Conservation (phyloP, 1,284 basidiomycete genomes). For the Phlebopus sp. region DNA sequence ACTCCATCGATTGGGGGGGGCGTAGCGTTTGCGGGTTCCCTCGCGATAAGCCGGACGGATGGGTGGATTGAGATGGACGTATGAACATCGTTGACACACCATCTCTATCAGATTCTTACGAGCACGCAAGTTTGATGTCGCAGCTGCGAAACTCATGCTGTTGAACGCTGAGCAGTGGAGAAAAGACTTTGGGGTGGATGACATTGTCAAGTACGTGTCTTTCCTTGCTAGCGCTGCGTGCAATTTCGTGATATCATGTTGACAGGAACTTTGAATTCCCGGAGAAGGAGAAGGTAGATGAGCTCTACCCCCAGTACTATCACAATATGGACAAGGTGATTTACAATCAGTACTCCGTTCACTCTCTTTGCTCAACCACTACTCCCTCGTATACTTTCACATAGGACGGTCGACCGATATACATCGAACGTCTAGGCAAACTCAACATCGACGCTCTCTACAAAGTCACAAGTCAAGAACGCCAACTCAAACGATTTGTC, state of each 20-base stretch:
- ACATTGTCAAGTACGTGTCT: slow-evolving; percentile 70
- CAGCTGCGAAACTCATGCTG: slow-evolving; percentile 84
- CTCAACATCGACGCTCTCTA: slow-evolving; percentile 87
- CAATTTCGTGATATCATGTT: too few species aligned
- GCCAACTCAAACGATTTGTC: slow-evolving; percentile 88
- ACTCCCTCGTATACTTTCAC: slow-evolving; percentile 28
- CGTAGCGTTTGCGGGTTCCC: neutral
- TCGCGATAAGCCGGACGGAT: slow-evolving; percentile 2
- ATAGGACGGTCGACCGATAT: slow-evolving; percentile 92
- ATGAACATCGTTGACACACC: slow-evolving; percentile 1
- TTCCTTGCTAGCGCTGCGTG: neutral
- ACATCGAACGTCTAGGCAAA: slow-evolving; percentile 91
- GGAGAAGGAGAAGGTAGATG: slow-evolving; percentile 82
- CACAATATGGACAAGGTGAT: slow-evolving; percentile 92
- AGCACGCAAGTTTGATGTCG: slow-evolving; percentile 89
- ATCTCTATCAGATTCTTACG: slow-evolving; percentile 69
- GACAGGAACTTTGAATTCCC: slow-evolving; percentile 83
- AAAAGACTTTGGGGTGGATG: slow-evolving; percentile 85
- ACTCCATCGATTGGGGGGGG: neutral
- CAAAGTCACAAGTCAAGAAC: slow-evolving; percentile 79
- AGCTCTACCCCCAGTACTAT: slow-evolving; percentile 95
- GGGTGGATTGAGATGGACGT: slow-evolving; percentile 3
- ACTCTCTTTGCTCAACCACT: neutral
- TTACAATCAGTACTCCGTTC: slow-evolving; percentile 1
- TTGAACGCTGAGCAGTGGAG: slow-evolving; percentile 87